Conservation (phyloP, 2,329 filamentous ascomycete genomes). For the Paramyrothecium sp. region DNA sequence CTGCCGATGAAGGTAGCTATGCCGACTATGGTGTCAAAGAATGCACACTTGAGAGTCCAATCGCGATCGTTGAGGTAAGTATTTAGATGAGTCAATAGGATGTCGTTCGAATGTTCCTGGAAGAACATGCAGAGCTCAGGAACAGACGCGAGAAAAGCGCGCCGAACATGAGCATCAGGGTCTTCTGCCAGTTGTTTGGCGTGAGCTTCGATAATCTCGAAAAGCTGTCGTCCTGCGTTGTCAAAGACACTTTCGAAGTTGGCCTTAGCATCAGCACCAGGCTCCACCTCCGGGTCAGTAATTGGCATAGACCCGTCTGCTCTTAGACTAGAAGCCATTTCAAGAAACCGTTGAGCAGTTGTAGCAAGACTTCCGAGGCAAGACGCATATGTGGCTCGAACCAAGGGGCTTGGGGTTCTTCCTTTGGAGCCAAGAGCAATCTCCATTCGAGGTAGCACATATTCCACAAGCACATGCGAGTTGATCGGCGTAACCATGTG, state of each 20-base stretch:
- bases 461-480: slow-evolving; percentile 67
- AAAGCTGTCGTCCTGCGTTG: slow-evolving; percentile 76
- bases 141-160: slow-evolving; percentile 89
- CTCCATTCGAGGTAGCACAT: slow-evolving; percentile 64
- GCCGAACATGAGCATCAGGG: slow-evolving; percentile 76
- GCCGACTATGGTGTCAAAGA: slow-evolving; percentile 92
- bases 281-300: slow-evolving; percentile 76
- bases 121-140: slow-evolving; percentile 94
- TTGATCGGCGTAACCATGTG: slow-evolving; percentile 80
- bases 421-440: slow-evolving; percentile 45
- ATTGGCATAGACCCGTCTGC: slow-evolving; percentile 79
- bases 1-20: slow-evolving; percentile 89
- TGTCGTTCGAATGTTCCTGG: slow-evolving; percentile 86
- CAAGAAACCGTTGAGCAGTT: slow-evolving; percentile 80
- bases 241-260: slow-evolving; percentile 85
- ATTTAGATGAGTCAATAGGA: slow-evolving; percentile 93
- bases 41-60: slow-evolving; percentile 95
- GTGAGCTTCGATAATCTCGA: slow-evolving; percentile 81
- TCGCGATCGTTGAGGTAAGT: slow-evolving; percentile 96
- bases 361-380: slow-evolving; percentile 86
- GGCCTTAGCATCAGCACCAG: slow-evolving; percentile 63
- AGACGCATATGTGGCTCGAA: slow-evolving; percentile 89
- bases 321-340: slow-evolving; percentile 84
- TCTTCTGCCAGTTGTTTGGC: slow-evolving; percentile 91
- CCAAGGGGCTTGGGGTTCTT: slow-evolving; percentile 58